Conservation (phyloP, 306 rosid genomes). For the Inga oerstediana region DNA sequence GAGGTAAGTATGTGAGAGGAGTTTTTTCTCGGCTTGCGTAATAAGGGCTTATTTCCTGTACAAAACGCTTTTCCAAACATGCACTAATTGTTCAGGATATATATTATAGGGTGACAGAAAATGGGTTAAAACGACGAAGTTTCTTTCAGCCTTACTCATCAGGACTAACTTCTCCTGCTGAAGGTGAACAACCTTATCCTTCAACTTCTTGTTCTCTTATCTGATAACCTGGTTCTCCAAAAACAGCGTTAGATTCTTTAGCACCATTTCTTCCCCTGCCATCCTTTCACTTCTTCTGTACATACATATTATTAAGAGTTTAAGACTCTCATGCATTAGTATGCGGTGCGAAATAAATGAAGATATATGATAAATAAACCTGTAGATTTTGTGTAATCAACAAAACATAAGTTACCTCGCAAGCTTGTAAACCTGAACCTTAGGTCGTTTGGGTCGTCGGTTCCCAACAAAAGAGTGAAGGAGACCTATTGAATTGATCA, state of each 20-base stretch:
- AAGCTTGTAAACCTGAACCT: conserved; percentile 45
- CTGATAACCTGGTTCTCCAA: conserved; percentile 54
- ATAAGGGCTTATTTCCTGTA: too few relatives aligned
- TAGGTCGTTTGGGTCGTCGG: conserved; percentile 33
- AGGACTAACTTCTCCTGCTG: conserved; percentile 53
- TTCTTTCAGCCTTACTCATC: conserved; percentile 40
- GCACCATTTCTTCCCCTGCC: conserved; percentile 37
- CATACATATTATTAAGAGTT: background rate
- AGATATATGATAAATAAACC: background rate
- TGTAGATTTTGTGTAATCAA: background rate
- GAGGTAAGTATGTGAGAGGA: too few relatives aligned
- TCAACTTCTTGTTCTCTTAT: conserved; percentile 53
- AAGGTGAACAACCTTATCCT: conserved; percentile 44
- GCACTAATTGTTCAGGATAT: conserved; percentile 21
- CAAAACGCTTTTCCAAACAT: too few relatives aligned
- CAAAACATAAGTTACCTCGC: conserved; percentile 21
- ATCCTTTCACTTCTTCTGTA: conserved; percentile 39
- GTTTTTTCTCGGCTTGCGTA: too few relatives aligned
- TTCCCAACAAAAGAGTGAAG: conserved; percentile 26
- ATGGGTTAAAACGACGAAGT: conserved; percentile 30
- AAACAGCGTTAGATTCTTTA: conserved; percentile 51
- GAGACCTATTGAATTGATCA: conserved; percentile 19
- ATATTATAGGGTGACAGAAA: conserved; percentile 9
- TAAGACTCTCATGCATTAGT: background rate
- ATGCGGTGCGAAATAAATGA: background rate